These are phyloP conservation scores for Amphicarpaea edgeworthii DNA, from an alignment of 306 rosid genomes.

Conservation along the genomic window DNA sequence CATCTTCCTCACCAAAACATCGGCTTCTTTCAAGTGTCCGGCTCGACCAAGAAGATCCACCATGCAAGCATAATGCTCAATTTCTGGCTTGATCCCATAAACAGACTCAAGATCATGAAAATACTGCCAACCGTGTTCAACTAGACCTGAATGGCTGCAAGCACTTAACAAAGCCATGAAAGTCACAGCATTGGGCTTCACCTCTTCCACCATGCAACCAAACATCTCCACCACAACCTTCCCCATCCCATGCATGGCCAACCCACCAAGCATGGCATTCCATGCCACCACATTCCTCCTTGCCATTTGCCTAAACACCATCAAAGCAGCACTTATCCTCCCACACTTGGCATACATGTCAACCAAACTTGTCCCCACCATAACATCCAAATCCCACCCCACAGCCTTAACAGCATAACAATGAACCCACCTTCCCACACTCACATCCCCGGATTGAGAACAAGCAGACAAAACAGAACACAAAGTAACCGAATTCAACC, in stretches of 20 bases:
- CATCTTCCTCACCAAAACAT: constrained; percentile 57
- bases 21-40: constrained; percentile 70
- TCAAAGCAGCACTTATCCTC: constrained; percentile 55
- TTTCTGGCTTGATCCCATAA: constrained; percentile 53
- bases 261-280: constrained; percentile 80
- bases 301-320: constrained; percentile 55
- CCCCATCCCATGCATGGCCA: constrained; percentile 79
- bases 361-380: constrained; percentile 73
- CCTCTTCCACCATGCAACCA: constrained; percentile 62
- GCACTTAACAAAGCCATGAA: constrained; percentile 74
- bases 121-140: constrained; percentile 63
- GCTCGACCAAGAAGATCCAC: constrained; percentile 80
- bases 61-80: constrained; percentile 82
- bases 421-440: constrained; percentile 74
- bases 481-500: constrained; percentile 65
- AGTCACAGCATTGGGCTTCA: constrained; percentile 73
- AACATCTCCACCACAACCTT: constrained; percentile 57
- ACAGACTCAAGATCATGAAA: constrained; percentile 59
- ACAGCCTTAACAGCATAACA: constrained; percentile 63
- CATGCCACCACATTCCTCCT: constrained; percentile 72
- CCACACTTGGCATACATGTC: constrained; percentile 87
- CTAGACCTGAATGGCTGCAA: constrained; percentile 78
- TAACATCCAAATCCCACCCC: constrained; percentile 56
- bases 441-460: constrained; percentile 63
- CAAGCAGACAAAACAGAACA: constrained; percentile 69